A percentile compares a stretch with the other conserved stretches of the same genome.
These are phyloP conservation scores for Cladophialophora carrionii DNA, from an alignment of 2,329 filamentous ascomycete species.

Conservation along the genomic window DNA sequence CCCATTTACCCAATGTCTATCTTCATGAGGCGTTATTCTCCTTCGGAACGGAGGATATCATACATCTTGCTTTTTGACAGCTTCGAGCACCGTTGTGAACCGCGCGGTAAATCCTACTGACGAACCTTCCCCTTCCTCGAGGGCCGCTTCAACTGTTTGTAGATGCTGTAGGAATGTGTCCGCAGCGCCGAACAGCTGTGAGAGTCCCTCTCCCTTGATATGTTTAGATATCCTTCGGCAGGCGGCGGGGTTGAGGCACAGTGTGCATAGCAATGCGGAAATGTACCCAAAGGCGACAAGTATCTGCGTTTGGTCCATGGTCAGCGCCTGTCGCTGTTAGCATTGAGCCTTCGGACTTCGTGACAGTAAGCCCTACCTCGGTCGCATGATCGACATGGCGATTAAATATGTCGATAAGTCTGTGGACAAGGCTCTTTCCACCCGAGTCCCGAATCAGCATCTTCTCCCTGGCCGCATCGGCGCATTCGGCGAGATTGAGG, in stretches of 20 bases:
- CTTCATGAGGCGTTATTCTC: background rate
- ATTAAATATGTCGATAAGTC: conserved; percentile 68
- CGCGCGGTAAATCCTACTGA: conserved; percentile 26
- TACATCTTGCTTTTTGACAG: conserved; percentile 16
- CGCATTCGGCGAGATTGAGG: conserved; percentile 86
- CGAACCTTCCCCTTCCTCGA: conserved; percentile 23
- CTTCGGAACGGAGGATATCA: background rate
- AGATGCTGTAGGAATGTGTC: conserved; percentile 66
- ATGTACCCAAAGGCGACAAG: conserved; percentile 88
- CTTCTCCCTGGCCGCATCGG: conserved; percentile 61
- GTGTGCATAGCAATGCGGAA: conserved; percentile 78
- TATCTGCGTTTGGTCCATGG: conserved; percentile 69
- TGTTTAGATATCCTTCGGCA: conserved; percentile 48
- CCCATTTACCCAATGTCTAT: conserved; percentile 19
- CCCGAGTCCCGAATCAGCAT: conserved; percentile 48
- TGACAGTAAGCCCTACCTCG: conserved; percentile 60
- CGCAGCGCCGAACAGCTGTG: conserved; percentile 59
- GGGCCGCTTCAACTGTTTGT: conserved; percentile 58
- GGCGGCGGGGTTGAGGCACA: conserved; percentile 64
- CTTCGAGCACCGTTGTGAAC: conserved; percentile 25
- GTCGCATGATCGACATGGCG: conserved; percentile 66
- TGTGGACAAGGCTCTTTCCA: conserved; percentile 56
- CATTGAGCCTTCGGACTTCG: conserved; percentile 18
- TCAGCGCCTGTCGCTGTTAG: conserved; percentile 51
- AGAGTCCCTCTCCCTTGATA: conserved; percentile 54